Base-by-base conservation (phyloP, 768 basidiomycete species). In the Naganishia randhawae region DNA sequence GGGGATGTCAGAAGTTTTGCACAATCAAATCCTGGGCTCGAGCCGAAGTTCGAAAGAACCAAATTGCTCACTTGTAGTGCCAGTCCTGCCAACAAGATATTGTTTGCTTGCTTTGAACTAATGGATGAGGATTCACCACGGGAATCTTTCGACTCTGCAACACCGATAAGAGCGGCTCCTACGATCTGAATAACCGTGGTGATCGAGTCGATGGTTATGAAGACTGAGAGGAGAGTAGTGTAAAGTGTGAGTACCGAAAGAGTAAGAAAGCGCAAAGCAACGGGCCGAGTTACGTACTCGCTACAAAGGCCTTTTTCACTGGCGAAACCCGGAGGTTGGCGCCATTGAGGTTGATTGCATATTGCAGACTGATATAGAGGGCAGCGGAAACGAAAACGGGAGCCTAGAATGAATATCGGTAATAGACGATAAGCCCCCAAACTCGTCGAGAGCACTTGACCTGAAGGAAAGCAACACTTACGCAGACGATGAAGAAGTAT, bases 81-180 rank as follows among this genome's bases (percentile, higher is more conserved):
- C 2, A 81, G 70, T 61, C 80, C 80, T 3, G 79, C 78, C 2
- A 80, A 67, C 1, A 80, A 72, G 53, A 81, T 80, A 69, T 81
- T 69, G 68, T 80, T 80, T 0, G 80, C 80, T 14, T 73, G 65
- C 19, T 73, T 69, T 0, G 77, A 74, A 3, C 71, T 72, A 22
- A 81, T 69, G 13, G 62, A 66, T 29, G 73, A 72, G 0, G 50
- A 3, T 19, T 74, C 65, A 0, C 71, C 63, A 16, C 62, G 35
- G n/a, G 71, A 74, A n/a, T 57, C 27, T 1, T 71, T 72, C 10
- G 75, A 77, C 62, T 81, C 77, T 3, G 80, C 74, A 1, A 75
- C 68, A 6, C 80, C 80, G 50, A 81, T 77, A 11, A 81, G 66
- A 39, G 80, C 78, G 0, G 80, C 80, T 11, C 80, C 80, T 17